Evolutionary conservation across 148 eudicot species (phyloP).

Genomic region (Dianthus caryophyllus): DNA sequence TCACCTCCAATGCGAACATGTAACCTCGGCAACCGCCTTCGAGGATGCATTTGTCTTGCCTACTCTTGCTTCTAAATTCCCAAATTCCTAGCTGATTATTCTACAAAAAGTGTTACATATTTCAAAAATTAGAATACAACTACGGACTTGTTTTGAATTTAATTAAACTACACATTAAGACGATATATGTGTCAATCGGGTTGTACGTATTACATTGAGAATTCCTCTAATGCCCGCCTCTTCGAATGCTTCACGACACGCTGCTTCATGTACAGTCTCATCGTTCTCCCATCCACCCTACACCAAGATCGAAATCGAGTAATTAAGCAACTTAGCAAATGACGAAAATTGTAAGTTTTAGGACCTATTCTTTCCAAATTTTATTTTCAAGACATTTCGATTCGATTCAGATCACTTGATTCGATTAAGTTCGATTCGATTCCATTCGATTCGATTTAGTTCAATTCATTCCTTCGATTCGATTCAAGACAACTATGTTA

Average conservation of each 20-base stretch:
- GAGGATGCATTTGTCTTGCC: conserved; percentile 29
- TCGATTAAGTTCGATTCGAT: too few species aligned
- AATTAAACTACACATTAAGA: too few species aligned
- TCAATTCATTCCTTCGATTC: too few species aligned
- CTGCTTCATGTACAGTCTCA: conserved; percentile 50
- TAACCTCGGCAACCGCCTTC: conserved; percentile 51
- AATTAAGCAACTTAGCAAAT: neutral
- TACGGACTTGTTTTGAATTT: too few species aligned
- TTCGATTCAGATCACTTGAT: too few species aligned
- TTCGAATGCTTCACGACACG: conserved; percentile 51
- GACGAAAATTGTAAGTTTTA: neutral
- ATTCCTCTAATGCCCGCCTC: conserved; percentile 52
- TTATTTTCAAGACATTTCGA: too few species aligned
- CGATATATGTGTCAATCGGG: neutral
- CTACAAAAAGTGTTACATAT: conserved; percentile 16
- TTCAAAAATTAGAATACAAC: too few species aligned
- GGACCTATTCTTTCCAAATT: too few species aligned
- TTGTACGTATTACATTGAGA: conserved; percentile 46
- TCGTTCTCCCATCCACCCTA: conserved; percentile 64
- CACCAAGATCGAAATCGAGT: neutral
- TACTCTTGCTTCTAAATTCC: conserved; percentile 55
- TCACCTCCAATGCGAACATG: conserved; percentile 51
- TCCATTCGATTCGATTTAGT: too few species aligned
- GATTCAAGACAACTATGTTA: too few species aligned
- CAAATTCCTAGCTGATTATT: conserved; percentile 39